These are phyloP conservation scores for Debaryomycetaceae sp. DNA, from an alignment of 1,139 yeast genomes.

Conservation along the genomic window DNA sequence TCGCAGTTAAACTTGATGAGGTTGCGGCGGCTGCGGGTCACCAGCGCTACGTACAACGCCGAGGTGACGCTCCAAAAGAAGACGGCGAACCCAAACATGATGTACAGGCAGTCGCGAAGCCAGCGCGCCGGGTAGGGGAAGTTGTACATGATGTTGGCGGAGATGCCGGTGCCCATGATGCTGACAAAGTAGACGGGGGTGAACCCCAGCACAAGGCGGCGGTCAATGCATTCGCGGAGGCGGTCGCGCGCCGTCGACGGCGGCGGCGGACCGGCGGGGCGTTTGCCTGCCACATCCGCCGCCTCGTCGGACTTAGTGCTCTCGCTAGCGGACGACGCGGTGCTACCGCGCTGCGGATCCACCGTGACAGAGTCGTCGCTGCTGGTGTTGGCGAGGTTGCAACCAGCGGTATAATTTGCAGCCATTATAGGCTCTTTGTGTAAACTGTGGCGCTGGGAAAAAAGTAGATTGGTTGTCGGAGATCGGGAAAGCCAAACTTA, in stretches of 20 bases:
- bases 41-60: conserved; percentile 32
- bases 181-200: conserved; percentile 63
- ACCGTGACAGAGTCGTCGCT: too few relatives aligned
- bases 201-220: conserved; percentile 29
- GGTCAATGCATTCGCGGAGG: conserved; percentile 4
- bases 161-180: conserved; percentile 84
- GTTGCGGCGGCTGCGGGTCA: conserved; percentile 31
- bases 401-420: too few relatives aligned
- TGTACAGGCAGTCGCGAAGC: conserved; percentile 54
- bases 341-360: too few relatives aligned
- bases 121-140: conserved; percentile 65
- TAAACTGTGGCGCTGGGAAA: conserved; percentile 1
- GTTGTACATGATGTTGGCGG: conserved; percentile 51
- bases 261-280: too few relatives aligned
- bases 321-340: too few relatives aligned
- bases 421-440: background rate
- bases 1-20: conserved; percentile 35
- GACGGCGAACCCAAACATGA: conserved; percentile 52
- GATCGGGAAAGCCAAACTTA: background rate
- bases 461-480: background rate
- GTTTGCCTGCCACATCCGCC: too few relatives aligned
- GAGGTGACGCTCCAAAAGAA: conserved; percentile 41
- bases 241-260: too few relatives aligned
- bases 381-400: too few relatives aligned
- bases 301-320: too few relatives aligned